Percentiles rank a stretch among this genome's conserved stretches.
phyloP scores from a whole-genome alignment of 768 basidiomycete species.

The Sutorius australiensis region DNA sequence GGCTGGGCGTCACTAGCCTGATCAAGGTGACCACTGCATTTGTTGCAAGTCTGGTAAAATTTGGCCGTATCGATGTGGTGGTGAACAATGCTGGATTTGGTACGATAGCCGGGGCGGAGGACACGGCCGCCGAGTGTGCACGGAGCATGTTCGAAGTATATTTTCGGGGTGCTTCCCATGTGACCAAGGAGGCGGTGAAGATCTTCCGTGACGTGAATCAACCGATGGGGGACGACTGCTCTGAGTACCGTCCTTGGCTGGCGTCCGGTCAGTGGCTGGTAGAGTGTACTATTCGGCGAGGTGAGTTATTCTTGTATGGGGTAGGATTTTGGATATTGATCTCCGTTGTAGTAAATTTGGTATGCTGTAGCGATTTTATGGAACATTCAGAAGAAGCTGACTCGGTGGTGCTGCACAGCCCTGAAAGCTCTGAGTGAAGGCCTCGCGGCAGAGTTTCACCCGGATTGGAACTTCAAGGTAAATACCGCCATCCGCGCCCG shows the following conservation, averaged over 20 bases:
- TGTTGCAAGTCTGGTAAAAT: conserved; percentile 21
- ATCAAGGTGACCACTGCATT: conserved; percentile 36
- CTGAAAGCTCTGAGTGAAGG: conserved; percentile 16
- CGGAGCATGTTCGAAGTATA: conserved; percentile 38
- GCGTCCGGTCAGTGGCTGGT: conserved; percentile 17
- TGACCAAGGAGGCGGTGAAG: conserved; percentile 33
- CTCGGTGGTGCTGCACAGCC: not conserved
- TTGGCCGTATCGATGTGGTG: conserved; percentile 31
- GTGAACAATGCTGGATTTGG: conserved; percentile 28
- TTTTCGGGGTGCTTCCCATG: conserved; percentile 43
- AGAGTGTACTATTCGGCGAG: conserved; percentile 22
- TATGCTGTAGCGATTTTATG: not conserved
- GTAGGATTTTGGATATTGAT: not conserved
- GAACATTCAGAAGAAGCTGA: not conserved
- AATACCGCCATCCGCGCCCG: not conserved
- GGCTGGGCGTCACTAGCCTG: conserved; percentile 37
- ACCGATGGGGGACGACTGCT: conserved; percentile 39
- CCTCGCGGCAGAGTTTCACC: conserved; percentile 13
- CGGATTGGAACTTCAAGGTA: conserved; percentile 23
- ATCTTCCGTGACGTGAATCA: conserved; percentile 23
- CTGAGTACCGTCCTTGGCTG: conserved; percentile 33
- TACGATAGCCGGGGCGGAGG: conserved; percentile 35
- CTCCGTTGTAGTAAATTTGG: conserved; percentile 13
- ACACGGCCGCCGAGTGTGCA: conserved; percentile 31
- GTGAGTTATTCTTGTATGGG: not conserved